Evolutionary conservation across 1,284 basidiomycete genomes (phyloP).

Genomic region (Limonomyces culmigenus): DNA sequence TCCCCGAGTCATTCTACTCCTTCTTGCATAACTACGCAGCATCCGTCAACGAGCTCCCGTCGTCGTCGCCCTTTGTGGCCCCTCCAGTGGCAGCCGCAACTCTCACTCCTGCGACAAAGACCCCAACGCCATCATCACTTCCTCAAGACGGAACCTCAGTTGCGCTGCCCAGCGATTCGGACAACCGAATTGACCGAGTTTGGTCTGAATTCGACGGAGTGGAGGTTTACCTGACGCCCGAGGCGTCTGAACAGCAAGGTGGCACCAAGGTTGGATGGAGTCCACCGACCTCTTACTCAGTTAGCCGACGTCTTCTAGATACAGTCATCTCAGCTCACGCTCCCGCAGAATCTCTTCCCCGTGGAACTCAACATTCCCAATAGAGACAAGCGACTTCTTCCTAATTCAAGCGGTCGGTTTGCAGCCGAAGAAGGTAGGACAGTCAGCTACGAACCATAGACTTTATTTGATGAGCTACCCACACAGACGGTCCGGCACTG

Average conservation of each 20-base stretch:
- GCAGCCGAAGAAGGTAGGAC: slow-evolving; percentile 46
- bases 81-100: slow-evolving; percentile 10
- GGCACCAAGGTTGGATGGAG: too few relatives aligned
- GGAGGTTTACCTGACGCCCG: slow-evolving; percentile 47
- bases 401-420: slow-evolving; percentile 22
- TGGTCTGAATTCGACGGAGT: slow-evolving; percentile 74
- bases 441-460: neutral
- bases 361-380: slow-evolving; percentile 63
- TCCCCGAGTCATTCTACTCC: slow-evolving; percentile 88
- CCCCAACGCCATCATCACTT: slow-evolving; percentile 9
- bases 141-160: slow-evolving; percentile 18
- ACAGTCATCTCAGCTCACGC: neutral
- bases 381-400: slow-evolving; percentile 34
- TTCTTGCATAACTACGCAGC: slow-evolving; percentile 85
- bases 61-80: slow-evolving; percentile 23
- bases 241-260: slow-evolving; percentile 25
- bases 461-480: neutral
- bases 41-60: slow-evolving; percentile 56
- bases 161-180: slow-evolving; percentile 58
- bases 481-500: slow-evolving; percentile 61
- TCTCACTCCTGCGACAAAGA: slow-evolving; percentile 11
- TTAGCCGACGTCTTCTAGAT: neutral
- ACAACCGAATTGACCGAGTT: slow-evolving; percentile 58
- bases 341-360: slow-evolving; percentile 51
- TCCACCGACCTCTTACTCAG: too few relatives aligned